Percentiles rank a stretch among this genome's conserved stretches.
These are phyloP conservation scores for Citrullus amarus DNA, from an alignment of 306 rosid genomes.

Conservation along the genomic window DNA sequence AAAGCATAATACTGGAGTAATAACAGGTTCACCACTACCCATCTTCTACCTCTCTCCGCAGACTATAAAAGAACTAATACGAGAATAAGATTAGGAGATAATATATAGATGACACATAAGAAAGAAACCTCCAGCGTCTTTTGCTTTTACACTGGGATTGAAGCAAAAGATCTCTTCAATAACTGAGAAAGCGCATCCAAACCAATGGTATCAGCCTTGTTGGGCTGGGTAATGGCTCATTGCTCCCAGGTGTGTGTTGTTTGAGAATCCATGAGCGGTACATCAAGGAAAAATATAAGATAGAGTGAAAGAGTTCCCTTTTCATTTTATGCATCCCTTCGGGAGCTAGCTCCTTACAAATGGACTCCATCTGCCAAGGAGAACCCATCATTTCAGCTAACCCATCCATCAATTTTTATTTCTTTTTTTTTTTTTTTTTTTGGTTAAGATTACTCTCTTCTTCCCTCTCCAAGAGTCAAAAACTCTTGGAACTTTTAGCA, in stretches of 20 bases:
- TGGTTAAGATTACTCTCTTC: neutral
- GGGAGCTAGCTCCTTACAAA: too few species aligned
- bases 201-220: neutral
- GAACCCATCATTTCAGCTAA: neutral
- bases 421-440: too few species aligned
- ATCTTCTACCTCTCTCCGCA: neutral
- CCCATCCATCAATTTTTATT: neutral
- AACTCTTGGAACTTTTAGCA: neutral
- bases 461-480: neutral
- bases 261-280: neutral
- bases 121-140: too few species aligned
- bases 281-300: neutral
- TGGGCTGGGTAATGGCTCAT: neutral
- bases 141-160: neutral
- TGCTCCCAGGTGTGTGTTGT: neutral
- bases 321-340: neutral
- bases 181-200: neutral
- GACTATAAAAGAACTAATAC: neutral
- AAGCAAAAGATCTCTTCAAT: neutral
- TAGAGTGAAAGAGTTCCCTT: neutral
- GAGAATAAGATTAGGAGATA: neutral
- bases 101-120: neutral
- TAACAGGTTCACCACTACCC: neutral
- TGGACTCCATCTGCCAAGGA: neutral
- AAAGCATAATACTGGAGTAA: neutral